Evolutionary conservation across 768 basidiomycete species (phyloP).

Genomic region (Russula virescens): DNA sequence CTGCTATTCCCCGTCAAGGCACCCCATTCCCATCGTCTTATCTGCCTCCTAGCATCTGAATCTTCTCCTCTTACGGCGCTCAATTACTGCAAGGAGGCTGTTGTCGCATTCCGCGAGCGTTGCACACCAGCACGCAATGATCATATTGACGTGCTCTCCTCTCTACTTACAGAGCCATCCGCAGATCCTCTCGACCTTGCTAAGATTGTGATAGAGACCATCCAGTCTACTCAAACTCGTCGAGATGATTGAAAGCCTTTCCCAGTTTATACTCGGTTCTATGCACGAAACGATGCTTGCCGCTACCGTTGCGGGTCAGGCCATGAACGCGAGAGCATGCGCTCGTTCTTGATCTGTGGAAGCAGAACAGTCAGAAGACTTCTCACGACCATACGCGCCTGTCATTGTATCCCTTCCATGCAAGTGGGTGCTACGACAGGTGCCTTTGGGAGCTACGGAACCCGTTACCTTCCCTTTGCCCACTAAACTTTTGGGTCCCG

Average conservation of each 20-base stretch:
- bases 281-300: conserved; percentile 61
- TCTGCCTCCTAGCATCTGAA: conserved; percentile 60
- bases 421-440: conserved; percentile 45
- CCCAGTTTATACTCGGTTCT: conserved; percentile 54
- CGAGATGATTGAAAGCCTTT: conserved; percentile 62
- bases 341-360: conserved; percentile 49
- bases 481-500: conserved; percentile 19
- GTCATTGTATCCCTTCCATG: conserved; percentile 23
- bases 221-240: conserved; percentile 44
- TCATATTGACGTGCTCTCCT: conserved; percentile 42
- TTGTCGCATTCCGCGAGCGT: conserved; percentile 48
- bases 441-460: conserved; percentile 41
- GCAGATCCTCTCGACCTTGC: conserved; percentile 37
- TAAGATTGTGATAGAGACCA: conserved; percentile 41
- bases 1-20: conserved; percentile 55
- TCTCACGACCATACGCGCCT: conserved; percentile 8
- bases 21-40: conserved; percentile 46
- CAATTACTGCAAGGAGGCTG: conserved; percentile 48
- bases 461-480: conserved; percentile 31
- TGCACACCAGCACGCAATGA: conserved; percentile 64
- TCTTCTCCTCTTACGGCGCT: conserved; percentile 61
- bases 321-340: conserved; percentile 50
- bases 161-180: conserved; percentile 31
- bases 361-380: conserved; percentile 27
- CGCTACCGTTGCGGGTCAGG: conserved; percentile 45